Percentiles rank a stretch among this genome's conserved stretches.
Evolutionary conservation across 306 rosid genomes (phyloP).

Genomic region (Lupinus albus): DNA sequence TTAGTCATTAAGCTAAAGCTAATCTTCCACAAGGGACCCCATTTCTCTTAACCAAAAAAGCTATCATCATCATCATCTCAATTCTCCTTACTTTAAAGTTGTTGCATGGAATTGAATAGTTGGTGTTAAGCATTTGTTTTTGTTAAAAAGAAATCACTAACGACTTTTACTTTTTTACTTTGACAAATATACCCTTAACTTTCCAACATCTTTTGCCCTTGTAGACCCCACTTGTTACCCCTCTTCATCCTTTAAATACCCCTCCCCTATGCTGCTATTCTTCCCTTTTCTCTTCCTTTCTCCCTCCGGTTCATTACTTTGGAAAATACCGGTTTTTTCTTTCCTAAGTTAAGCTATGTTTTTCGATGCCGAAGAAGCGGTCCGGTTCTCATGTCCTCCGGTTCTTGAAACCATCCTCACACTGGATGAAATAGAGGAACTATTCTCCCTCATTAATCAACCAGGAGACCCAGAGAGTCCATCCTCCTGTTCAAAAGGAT

Average conservation of each 20-base stretch:
- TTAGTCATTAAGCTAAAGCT: constrained; percentile 87
- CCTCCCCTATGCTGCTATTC: constrained; percentile 42
- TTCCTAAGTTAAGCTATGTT: constrained; percentile 31
- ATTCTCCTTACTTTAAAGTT: constrained; percentile 46
- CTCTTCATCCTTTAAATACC: constrained; percentile 51
- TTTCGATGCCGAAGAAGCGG: constrained; percentile 38
- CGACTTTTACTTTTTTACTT: constrained; percentile 23
- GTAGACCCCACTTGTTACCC: constrained; percentile 48
- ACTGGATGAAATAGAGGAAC: constrained; percentile 49
- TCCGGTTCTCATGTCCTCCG: constrained; percentile 33
- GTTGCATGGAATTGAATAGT: constrained; percentile 45
- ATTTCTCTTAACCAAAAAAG: constrained; percentile 24
- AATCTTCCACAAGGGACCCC: constrained; percentile 44
- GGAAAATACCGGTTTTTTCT: constrained; percentile 23
- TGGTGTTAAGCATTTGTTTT: constrained; percentile 25
- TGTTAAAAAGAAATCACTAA: constrained; percentile 16
- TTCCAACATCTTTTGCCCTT: constrained; percentile 50
- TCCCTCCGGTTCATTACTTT: constrained; percentile 44
- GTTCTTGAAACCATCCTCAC: constrained; percentile 42
- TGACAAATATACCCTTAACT: constrained; percentile 44
- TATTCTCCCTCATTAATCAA: constrained; percentile 49
- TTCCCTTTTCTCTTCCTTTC: constrained; percentile 67
- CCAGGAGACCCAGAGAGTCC: constrained; percentile 43
- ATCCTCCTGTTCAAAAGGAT: constrained; percentile 59
- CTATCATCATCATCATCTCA: constrained; percentile 13